Base-by-base conservation (phyloP, 2,329 filamentous ascomycete species). In the Colletotrichum falcatum region DNA sequence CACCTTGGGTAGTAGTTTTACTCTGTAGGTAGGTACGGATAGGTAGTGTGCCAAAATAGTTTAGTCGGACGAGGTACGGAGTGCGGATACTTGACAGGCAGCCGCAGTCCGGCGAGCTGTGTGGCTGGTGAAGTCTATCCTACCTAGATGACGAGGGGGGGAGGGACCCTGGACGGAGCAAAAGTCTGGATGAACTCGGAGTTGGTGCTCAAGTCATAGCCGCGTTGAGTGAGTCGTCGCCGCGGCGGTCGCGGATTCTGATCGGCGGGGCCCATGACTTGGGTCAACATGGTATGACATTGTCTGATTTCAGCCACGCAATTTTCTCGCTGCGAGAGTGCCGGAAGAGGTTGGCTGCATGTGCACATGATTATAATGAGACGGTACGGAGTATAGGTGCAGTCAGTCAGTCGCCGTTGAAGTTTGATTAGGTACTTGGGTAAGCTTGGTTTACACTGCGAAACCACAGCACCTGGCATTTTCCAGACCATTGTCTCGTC, bases 371-470 rank as follows among this genome's bases (percentile, higher is more conserved):
- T n/a, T n/a, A n/a, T n/a, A n/a, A n/a, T n/a, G n/a, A n/a, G 30
- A 33, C 30, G 3, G 30, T 3, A 33, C 7, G 30, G 33, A 35
- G 11, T 35, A 9, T 7, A 33, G 30, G 30, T 3, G 35, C 39
- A 8, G 39, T 42, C 39, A 7, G 39, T 18, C 14, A 20, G 14
- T 20, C 33, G 33, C 55, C 26, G 49, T 49, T 28, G 42, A 12
- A 61, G 63, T 61, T n/a, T 61, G 67, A 70, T 70, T 61, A 63
- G 66, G 66, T 66, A 70, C 63, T 46, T 66, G n/a, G n/a, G n/a
- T n/a, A 70, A 70, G 67, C 67, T 66, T 58, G 49, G 44, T 37
- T 33, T n/a, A 2, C 14, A 9, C 30, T 7, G 30, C 30, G 39
- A 23, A 30, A 53, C 46, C 26, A 33, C 8, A 39, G 63, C 63